Evolutionary conservation across 192 early-diverging fungal genomes (phyloP).

Genomic region (Anaeromyces robustus): DNA sequence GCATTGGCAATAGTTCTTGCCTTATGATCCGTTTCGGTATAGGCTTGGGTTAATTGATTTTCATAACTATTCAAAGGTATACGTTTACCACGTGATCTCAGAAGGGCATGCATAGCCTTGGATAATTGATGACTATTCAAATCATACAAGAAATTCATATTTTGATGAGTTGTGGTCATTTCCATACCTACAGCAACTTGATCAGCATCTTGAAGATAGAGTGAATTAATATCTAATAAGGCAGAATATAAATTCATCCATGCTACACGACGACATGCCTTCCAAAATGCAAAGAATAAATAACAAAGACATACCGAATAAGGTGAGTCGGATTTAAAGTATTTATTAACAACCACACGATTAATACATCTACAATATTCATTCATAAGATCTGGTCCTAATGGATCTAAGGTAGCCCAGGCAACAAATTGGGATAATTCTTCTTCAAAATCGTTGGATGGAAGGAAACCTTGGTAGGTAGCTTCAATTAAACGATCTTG

Average conservation of each 20-base stretch:
- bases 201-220: constrained; percentile 19
- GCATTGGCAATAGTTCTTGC: constrained; percentile 13
- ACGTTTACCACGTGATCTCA: constrained; percentile 10
- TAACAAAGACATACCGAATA: constrained; percentile 8
- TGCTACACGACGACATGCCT: constrained; percentile 14
- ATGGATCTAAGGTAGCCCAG: neutral
- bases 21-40: neutral
- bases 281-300: constrained; percentile 15
- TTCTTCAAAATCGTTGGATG: neutral
- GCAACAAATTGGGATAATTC: neutral
- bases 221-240: constrained; percentile 14
- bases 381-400: neutral
- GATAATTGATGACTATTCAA: constrained; percentile 13
- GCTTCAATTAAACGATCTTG: neutral
- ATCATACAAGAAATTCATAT: constrained; percentile 11
- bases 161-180: constrained; percentile 22
- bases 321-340: neutral
- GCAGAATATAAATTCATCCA: constrained; percentile 16
- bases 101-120: constrained; percentile 7
- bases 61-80: neutral
- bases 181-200: constrained; percentile 24
- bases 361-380: neutral
- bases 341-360: neutral
- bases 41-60: neutral
- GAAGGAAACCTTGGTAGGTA: neutral